Conservation (phyloP, 129 eudicot genomes). For the Tanacetum coccineum region DNA sequence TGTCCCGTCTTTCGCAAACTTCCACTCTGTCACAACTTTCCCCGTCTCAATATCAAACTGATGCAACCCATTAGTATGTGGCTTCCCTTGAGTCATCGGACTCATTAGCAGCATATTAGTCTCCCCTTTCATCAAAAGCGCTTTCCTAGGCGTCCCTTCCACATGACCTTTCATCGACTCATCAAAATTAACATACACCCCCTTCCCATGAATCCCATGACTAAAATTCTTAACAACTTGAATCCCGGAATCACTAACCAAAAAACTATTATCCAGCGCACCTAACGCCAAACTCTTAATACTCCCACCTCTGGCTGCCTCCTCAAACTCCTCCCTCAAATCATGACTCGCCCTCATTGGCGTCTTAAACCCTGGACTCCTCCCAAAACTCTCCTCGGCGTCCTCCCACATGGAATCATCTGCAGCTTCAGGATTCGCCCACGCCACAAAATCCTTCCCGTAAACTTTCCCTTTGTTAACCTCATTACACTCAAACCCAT, state of each 20-base stretch:
- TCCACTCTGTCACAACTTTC: constrained; percentile 89
- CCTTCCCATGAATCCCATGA: constrained; percentile 93
- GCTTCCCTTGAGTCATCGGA: constrained; percentile 65
- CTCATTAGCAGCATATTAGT: constrained; percentile 97
- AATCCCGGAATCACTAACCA: constrained; percentile 78
- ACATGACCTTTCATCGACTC: constrained; percentile 28
- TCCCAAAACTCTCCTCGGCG: constrained; percentile 52
- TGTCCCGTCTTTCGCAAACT: constrained; percentile 91
- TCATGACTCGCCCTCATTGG: constrained; percentile 39
- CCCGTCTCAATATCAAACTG: constrained; percentile 92
- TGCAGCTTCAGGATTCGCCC: constrained; percentile 86
- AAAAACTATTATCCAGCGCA: constrained; percentile 84
- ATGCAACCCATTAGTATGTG: constrained; percentile 81
- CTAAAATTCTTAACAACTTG: constrained; percentile 91
- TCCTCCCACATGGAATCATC: constrained; percentile 99
- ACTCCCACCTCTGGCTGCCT: constrained; percentile 67
- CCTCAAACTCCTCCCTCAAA: constrained; percentile 87
- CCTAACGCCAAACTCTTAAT: constrained; percentile 94
- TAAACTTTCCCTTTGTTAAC: constrained; percentile 70
- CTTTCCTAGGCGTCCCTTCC: constrained; percentile 74
- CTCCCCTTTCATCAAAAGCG: constrained; percentile 84
- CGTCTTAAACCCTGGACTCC: constrained; percentile 45
- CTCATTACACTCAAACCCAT: constrained; percentile 59
- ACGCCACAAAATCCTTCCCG: constrained; percentile 83
- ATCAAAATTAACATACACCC: constrained; percentile 81